These are phyloP conservation scores for Hemileia vastatrix DNA, from an alignment of 1,284 basidiomycete genomes.

Conservation along the genomic window DNA sequence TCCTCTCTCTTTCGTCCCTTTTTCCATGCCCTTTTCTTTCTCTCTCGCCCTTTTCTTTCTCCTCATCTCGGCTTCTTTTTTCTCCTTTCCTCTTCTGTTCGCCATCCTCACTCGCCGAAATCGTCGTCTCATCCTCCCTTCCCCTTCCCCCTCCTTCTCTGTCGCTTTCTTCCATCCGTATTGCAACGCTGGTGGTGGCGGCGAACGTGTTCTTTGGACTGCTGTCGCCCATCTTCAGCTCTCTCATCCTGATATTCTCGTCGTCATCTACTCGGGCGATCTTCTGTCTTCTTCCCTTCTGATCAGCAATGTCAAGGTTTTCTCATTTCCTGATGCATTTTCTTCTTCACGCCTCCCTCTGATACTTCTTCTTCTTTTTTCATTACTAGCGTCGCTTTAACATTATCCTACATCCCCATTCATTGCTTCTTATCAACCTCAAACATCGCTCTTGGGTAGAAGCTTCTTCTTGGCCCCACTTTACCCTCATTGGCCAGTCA, in stretches of 20 bases:
- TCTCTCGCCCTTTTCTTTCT: too few relatives aligned
- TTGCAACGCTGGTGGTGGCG: slow-evolving; percentile 94
- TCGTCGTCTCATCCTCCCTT: too few relatives aligned
- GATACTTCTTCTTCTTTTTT: background rate
- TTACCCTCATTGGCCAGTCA: slow-evolving; percentile 85
- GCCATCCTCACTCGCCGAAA: too few relatives aligned
- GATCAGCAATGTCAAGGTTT: background rate
- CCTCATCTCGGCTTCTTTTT: too few relatives aligned
- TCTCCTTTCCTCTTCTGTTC: too few relatives aligned
- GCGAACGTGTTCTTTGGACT: slow-evolving; percentile 91
- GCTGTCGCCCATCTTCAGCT: slow-evolving; percentile 71
- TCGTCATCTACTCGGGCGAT: slow-evolving; percentile 85
- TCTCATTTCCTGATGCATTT: background rate
- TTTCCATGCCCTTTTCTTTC: too few relatives aligned
- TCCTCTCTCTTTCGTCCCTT: too few relatives aligned
- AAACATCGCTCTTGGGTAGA: slow-evolving; percentile 63
- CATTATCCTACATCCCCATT: slow-evolving; percentile 58
- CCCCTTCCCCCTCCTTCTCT: background rate
- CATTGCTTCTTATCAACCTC: slow-evolving; percentile 70
- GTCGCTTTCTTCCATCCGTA: background rate
- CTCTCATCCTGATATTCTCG: slow-evolving; percentile 60
- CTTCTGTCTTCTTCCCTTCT: slow-evolving; percentile 31
- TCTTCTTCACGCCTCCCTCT: background rate
- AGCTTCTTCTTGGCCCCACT: slow-evolving; percentile 70
- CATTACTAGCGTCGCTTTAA: slow-evolving; percentile 63